phyloP scores from a whole-genome alignment of 306 rosid species.

The Sophora flavescens region DNA sequence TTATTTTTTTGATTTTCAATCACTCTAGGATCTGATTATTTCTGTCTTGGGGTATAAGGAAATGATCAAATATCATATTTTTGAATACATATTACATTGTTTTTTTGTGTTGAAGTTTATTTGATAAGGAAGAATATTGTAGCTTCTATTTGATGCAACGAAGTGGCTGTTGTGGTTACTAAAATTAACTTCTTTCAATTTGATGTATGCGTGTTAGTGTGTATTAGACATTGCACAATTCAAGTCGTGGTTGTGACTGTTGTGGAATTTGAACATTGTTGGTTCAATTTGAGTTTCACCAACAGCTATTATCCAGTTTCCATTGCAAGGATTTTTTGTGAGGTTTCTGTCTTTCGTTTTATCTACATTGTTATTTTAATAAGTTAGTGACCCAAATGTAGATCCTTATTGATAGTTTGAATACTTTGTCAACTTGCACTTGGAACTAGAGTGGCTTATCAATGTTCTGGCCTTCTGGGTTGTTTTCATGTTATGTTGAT shows the following conservation, averaged over 20 bases:
- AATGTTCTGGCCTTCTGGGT: background rate
- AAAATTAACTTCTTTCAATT: background rate
- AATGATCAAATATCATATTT: background rate
- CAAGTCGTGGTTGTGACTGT: background rate
- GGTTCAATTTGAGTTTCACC: slow-evolving; percentile 29
- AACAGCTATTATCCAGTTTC: slow-evolving; percentile 16
- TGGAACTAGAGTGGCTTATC: background rate
- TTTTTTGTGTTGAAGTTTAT: background rate
- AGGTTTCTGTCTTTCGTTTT: slow-evolving; percentile 9
- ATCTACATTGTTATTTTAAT: slow-evolving; percentile 6
- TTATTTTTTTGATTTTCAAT: background rate
- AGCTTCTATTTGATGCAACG: slow-evolving; percentile 24
- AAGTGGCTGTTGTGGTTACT: slow-evolving; percentile 26
- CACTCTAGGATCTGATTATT: slow-evolving; percentile 47
- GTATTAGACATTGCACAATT: slow-evolving; percentile 36
- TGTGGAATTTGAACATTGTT: slow-evolving; percentile 26
- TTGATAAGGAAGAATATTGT: background rate
- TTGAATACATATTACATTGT: background rate
- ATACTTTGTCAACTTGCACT: slow-evolving; percentile 9
- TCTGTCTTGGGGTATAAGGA: slow-evolving; percentile 11
- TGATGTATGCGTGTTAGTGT: background rate
- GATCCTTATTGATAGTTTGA: slow-evolving; percentile 11
- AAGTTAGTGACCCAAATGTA: background rate
- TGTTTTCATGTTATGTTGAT: slow-evolving; percentile 21
- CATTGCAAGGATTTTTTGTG: slow-evolving; percentile 10